Conservation (phyloP, 1,139 yeast genomes). For the Diutina sp. region DNA sequence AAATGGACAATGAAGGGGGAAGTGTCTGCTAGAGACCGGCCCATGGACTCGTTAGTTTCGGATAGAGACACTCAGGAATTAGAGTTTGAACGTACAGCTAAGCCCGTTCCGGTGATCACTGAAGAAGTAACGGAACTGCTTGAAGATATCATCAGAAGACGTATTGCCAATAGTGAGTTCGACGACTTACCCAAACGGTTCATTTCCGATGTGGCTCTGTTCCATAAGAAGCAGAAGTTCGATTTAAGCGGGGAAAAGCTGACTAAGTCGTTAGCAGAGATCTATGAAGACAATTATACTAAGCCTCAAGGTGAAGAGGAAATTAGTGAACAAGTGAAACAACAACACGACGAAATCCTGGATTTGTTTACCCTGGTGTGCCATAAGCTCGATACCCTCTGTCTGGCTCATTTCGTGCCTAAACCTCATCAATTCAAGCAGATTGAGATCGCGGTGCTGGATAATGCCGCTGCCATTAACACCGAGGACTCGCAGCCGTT, state of each 20-base stretch:
- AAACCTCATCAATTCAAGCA: slow-evolving; percentile 68
- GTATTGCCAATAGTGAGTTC: slow-evolving; percentile 64
- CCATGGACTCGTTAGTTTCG: slow-evolving; percentile 59
- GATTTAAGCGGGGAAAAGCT: slow-evolving; percentile 83
- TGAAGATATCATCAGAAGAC: slow-evolving; percentile 77
- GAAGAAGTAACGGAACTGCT: slow-evolving; percentile 74
- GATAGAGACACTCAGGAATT: slow-evolving; percentile 25
- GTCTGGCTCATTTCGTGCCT: slow-evolving; percentile 90
- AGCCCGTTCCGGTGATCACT: slow-evolving; percentile 88
- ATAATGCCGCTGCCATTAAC: slow-evolving; percentile 44
- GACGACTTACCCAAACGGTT: slow-evolving; percentile 75
- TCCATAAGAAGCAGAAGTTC: slow-evolving; percentile 33
- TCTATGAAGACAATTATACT: slow-evolving; percentile 78
- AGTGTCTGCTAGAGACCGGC: slow-evolving; percentile 69
- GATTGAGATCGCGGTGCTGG: slow-evolving; percentile 60
- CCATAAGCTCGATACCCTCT: slow-evolving; percentile 71
- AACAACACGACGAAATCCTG: slow-evolving; percentile 68
- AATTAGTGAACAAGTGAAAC: slow-evolving; percentile 47
- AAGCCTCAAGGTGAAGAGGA: slow-evolving; percentile 27
- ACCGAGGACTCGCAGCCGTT: slow-evolving; percentile 98
- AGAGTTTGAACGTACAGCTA: slow-evolving; percentile 36
- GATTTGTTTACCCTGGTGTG: slow-evolving; percentile 50
- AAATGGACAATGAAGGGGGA: slow-evolving; percentile 95
- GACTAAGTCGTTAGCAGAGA: slow-evolving; percentile 76
- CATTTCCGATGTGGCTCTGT: slow-evolving; percentile 48